Evolutionary conservation across 2,329 filamentous ascomycete species (phyloP).

Genomic region (Colletotrichum costaricense): DNA sequence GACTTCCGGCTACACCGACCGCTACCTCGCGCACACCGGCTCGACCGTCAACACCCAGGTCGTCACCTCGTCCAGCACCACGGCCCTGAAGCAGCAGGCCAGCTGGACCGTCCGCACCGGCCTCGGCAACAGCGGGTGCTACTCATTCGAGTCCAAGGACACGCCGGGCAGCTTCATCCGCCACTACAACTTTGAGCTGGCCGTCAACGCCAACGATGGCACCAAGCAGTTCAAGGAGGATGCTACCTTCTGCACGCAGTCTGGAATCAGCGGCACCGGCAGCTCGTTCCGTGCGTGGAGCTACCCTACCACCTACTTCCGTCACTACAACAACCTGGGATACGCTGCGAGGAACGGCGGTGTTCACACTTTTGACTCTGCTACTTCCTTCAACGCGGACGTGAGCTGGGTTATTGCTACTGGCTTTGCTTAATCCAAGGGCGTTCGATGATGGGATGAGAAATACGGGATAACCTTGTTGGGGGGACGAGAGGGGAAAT

Average conservation of each 20-base stretch:
- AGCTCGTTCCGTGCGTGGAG: slow-evolving; percentile 67
- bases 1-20: slow-evolving; percentile 63
- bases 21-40: slow-evolving; percentile 66
- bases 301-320: slow-evolving; percentile 69
- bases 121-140: slow-evolving; percentile 66
- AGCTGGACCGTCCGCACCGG: slow-evolving; percentile 66
- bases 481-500: too few relatives aligned
- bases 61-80: slow-evolving; percentile 61
- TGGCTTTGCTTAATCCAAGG: slow-evolving; percentile 53
- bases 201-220: slow-evolving; percentile 62
- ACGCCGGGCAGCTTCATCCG: slow-evolving; percentile 68
- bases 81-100: slow-evolving; percentile 60
- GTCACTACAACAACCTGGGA: slow-evolving; percentile 61
- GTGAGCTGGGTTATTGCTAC: slow-evolving; percentile 60
- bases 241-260: slow-evolving; percentile 70
- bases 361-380: slow-evolving; percentile 63
- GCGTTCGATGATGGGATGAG: too few relatives aligned
- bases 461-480: too few relatives aligned
- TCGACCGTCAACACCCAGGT: slow-evolving; percentile 65
- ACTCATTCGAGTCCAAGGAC: slow-evolving; percentile 71
- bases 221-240: slow-evolving; percentile 69
- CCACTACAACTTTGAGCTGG: slow-evolving; percentile 64
- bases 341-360: slow-evolving; percentile 67
- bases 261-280: slow-evolving; percentile 62
- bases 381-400: slow-evolving; percentile 62